Evolutionary conservation across 2,329 filamentous ascomycete species (phyloP), one percentile per base, ranked within the genome.

Genomic region (Apiospora arundinis): DNA sequence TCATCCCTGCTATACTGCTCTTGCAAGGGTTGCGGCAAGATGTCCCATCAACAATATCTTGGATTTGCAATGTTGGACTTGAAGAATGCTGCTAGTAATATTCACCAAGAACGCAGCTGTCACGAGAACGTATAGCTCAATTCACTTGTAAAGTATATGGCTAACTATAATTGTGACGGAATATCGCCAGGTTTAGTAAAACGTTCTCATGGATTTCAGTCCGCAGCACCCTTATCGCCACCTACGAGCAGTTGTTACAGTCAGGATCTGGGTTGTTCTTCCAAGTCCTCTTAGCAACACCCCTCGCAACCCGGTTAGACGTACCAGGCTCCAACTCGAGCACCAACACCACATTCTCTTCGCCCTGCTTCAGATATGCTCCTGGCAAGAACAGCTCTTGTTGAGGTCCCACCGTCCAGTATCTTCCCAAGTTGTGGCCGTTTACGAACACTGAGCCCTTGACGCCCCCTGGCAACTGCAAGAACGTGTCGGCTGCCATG

Each of bases 371-470:
- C 44, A 85, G 67, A 14, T 82, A 73, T 21, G 79, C 80, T 1
- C 84, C 84, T 0, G 84, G 85, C 1, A 86, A 71, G 71, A 85
- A 87, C 6, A 86, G 74, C n/a, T 80, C 81, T 75, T 86, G 85
- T 76, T 86, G 85, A 2, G 85, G 85, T 0, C 85, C 85, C 45
- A 86, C 77, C 18, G 78, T 76, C 85, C 85, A 87, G 73, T 85
- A 86, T 28, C 84, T 74, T 11, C 85, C 85, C 1, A 86, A 75
- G 67, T 86, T 83, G 44, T 83, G 77, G 16, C 81, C 83, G 69
- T 86, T 86, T 1, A 86, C 81, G 82, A 83, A 87, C 0, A 86
- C 81, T 23, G 80, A 79, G 0, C 85, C 85, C 74, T 86, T 87
- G 37, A 82, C 77, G 32, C 83, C 83, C 12, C 76, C 76, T 2